Evolutionary conservation across 306 rosid species (phyloP), one percentile per base, ranked within the genome.

Genomic region (Quercus engelmannii): DNA sequence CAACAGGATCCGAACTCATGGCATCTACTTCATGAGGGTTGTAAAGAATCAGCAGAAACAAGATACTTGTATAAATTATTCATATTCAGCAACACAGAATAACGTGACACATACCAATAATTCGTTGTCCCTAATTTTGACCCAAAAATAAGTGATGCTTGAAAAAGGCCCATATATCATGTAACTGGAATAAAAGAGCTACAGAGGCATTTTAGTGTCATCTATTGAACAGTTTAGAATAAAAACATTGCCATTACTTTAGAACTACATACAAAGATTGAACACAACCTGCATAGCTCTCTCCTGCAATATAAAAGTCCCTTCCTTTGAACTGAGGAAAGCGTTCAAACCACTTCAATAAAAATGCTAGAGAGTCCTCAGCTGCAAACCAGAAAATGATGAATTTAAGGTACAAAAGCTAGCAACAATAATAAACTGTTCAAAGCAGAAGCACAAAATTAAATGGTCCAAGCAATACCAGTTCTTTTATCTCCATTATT

Each of bases 231-330:
- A 14, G 20, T 63, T 3, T 5, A 31, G 26, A 30, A 28, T 20
- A 64, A 64, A 64, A 64, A 30, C 18, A 64, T 30, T 64, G 43
- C 3, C 70, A 64, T 4, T 64, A 64, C 21, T 64, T 17, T 30
- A 64, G 46, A 64, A 33, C 13, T 7, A 15, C 49, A 41, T 55
- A 49, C 6, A 69, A 74, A 46, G 10, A 55, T 33, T 43, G 41
- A 38, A 73, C 58, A 69, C 64, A 89, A 94, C 98, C 98, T 79
- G 86, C 97, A 83, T 94, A 94, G 87, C 98, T 92, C 88, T 94
- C 98, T 56, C 98, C 98, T 26, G 85, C 1, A 58, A 94, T 85
- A 41, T 82, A 94, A 68, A 94, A 91, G 13, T 89, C 92, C 20
- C 89, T 82, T 69, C 88, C 87, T 80, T 82, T 87, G 79, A 86